Evolutionary conservation across 805 yeast species (phyloP), one percentile per base, ranked within the genome.

Genomic region (Lachancea sp.): DNA sequence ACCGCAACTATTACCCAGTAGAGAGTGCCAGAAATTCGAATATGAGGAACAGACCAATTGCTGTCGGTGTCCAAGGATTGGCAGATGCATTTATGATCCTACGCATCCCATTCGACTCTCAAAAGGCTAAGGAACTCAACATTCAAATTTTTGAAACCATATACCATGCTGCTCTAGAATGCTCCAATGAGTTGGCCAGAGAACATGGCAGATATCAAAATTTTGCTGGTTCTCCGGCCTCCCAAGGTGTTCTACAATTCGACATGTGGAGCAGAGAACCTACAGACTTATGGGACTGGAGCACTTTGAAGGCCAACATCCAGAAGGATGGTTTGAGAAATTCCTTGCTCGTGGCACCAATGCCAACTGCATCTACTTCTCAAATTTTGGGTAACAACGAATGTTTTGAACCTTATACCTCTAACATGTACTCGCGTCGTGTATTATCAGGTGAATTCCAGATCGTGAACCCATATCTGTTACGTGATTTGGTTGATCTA

Each of bases 301-400:
- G 76, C 48, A 47, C 63, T 5, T 63, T 87, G 52, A 87, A 83
- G 63, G 67, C 64, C 8, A 66, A 75, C 29, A 70, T 90, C 45
- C 65, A 19, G 12, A 61, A 65, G 46, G 64, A 77, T 54, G 97
- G 97, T 35, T 54, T 90, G 30, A 71, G 97, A 56, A 90, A 90
- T 68, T 90, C 97, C 4, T 66, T 90, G 42, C 62, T 89, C 13
- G 84, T 89, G 24, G 97, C 94, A 1, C 92, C 96, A 39, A 90
- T 90, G 97, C 97, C 97, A 32, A 90, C 97, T 13, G 97, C 97
- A 2, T 87, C 97, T 1, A 90, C 97, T 2, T 90, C 97, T 3
- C 97, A 88, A 68, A 89, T 90, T 38, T 70, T 90, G 38, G 97
- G 97, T 29, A 86, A 75, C 69, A 89, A 80, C 53, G 97, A 90